Conservation (phyloP, 257 asterid genomes). For the Nicotiana paniculata region DNA sequence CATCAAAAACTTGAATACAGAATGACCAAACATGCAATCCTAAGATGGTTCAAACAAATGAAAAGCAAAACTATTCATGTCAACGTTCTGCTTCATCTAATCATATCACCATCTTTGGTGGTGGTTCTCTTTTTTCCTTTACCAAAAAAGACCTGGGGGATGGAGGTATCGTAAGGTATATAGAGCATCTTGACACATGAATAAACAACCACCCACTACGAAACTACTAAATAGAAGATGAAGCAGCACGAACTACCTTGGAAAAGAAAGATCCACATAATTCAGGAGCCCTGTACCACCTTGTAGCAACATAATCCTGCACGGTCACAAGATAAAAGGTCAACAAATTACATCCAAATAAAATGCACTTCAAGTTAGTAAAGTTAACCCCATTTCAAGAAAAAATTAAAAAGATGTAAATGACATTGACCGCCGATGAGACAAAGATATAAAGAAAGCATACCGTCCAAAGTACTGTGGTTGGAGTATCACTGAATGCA, state of each 20-base stretch:
- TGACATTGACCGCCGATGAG: not conserved
- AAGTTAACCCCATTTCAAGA: not conserved
- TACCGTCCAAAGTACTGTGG: constrained; percentile 92
- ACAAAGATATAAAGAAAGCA: constrained; percentile 2
- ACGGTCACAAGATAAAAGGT: constrained; percentile 14
- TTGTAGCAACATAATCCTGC: constrained; percentile 98
- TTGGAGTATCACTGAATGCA: constrained; percentile 81
- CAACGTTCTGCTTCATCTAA: not conserved
- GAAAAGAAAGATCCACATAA: constrained; percentile 94
- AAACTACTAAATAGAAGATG: constrained; percentile 1
- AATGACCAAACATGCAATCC: not conserved
- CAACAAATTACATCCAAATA: not conserved
- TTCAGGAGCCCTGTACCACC: constrained; percentile 99
- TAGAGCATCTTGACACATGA: not conserved
- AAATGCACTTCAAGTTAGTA: not conserved
- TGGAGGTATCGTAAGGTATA: not conserved
- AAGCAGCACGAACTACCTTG: constrained; percentile 44
- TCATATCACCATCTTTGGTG: not conserved
- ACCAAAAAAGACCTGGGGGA: not conserved
- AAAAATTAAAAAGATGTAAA: not conserved
- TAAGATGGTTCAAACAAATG: not conserved
- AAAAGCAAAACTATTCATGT: not conserved
- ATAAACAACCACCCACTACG: not conserved
- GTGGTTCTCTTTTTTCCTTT: not conserved
- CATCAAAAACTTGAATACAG: not conserved